phyloP scores from a whole-genome alignment of 2,329 filamentous ascomycete genomes.

The Penicillium frequentans region DNA sequence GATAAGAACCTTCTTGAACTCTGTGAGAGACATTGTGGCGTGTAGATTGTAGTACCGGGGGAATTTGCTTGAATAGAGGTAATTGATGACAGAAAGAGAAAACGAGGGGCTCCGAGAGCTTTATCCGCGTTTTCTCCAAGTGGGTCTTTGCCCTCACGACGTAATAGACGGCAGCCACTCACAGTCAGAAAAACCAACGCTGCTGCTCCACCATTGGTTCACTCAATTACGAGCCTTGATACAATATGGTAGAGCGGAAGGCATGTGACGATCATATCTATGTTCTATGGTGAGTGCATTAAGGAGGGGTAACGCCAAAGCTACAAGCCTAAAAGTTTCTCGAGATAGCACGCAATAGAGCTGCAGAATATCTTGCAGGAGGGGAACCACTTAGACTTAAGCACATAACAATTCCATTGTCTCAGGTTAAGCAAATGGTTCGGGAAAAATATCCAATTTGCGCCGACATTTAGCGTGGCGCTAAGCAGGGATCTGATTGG shows the following conservation, averaged over 20 bases:
- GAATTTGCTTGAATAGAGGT: neutral
- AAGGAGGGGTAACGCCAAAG: neutral
- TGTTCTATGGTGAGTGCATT: neutral
- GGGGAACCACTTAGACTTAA: neutral
- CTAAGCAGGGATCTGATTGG: neutral
- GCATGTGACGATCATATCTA: neutral
- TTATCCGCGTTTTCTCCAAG: constrained; percentile 13
- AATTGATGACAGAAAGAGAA: neutral
- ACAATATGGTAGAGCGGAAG: neutral
- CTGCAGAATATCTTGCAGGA: neutral
- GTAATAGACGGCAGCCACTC: neutral
- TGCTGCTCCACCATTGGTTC: neutral
- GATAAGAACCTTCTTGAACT: constrained; percentile 57
- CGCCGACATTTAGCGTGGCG: constrained; percentile 3
- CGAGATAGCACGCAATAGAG: neutral
- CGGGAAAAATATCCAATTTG: neutral
- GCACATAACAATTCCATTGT: neutral
- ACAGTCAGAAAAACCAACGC: neutral
- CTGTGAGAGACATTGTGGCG: constrained; percentile 49
- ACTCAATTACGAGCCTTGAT: neutral
- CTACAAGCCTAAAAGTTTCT: neutral
- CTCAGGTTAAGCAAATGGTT: neutral
- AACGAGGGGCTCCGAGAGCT: constrained; percentile 6
- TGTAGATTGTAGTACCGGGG: neutral
- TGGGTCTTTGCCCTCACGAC: constrained; percentile 10